These are phyloP conservation scores for Pyrenophora graminea DNA, from an alignment of 2,329 filamentous ascomycete species.

Conservation along the genomic window DNA sequence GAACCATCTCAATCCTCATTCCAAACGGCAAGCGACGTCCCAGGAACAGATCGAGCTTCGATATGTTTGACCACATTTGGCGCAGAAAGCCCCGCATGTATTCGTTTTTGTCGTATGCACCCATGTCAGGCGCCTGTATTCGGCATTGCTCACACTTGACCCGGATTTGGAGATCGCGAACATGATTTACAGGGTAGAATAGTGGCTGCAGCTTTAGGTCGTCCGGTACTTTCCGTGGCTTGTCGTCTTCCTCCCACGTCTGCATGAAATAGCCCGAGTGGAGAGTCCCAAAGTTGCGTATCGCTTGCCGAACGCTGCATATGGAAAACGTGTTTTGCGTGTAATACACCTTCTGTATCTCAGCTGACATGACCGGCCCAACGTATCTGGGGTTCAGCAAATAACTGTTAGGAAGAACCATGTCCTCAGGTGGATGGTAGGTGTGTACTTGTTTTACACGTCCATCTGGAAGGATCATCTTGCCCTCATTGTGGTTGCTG, in stretches of 20 bases:
- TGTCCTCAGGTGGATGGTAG: slow-evolving; percentile 19
- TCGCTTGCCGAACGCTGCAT: slow-evolving; percentile 22
- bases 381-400: slow-evolving; percentile 28
- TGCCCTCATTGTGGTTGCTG: background rate
- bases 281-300: slow-evolving; percentile 14
- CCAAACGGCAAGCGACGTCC: background rate
- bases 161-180: slow-evolving; percentile 28
- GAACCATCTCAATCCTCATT: slow-evolving; percentile 24
- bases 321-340: slow-evolving; percentile 29
- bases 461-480: slow-evolving; percentile 19
- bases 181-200: slow-evolving; percentile 14
- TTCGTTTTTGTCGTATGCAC: slow-evolving; percentile 1
- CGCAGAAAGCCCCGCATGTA: slow-evolving; percentile 16
- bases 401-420: slow-evolving; percentile 25
- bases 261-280: slow-evolving; percentile 2
- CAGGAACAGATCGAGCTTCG: background rate
- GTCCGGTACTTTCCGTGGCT: background rate
- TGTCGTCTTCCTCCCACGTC: background rate
- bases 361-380: slow-evolving; percentile 13
- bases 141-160: slow-evolving; percentile 28
- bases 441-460: slow-evolving; percentile 25
- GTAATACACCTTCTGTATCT: slow-evolving; percentile 26
- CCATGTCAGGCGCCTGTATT: background rate
- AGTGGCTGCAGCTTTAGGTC: slow-evolving; percentile 1
- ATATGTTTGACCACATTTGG: background rate